A percentile compares a stretch with the other conserved stretches of the same genome.
Evolutionary conservation across 2,329 filamentous ascomycete species (phyloP).

Genomic region (Colletotrichum eremochloae): DNA sequence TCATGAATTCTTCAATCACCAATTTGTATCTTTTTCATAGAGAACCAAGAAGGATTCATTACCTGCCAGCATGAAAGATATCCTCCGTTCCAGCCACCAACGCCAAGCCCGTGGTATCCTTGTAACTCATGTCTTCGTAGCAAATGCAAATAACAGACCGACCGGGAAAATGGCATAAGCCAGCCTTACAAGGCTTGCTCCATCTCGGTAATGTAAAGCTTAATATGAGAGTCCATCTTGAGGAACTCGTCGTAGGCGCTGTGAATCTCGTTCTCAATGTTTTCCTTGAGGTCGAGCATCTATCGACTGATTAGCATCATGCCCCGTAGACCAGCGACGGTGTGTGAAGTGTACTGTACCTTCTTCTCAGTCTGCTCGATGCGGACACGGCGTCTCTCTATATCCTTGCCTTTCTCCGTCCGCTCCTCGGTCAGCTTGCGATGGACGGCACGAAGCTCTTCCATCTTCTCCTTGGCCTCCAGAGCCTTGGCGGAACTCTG

Average conservation of each 20-base stretch:
- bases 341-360: conserved; percentile 64
- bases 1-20: not conserved
- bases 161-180: conserved; percentile 1
- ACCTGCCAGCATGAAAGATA: not conserved
- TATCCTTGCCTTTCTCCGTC: conserved; percentile 87
- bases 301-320: conserved; percentile 55
- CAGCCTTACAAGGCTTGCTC: conserved; percentile 78
- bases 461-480: conserved; percentile 88
- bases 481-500: conserved; percentile 86
- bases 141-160: conserved; percentile 5
- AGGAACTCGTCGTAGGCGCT: conserved; percentile 93
- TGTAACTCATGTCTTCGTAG: conserved; percentile 40
- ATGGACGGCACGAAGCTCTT: conserved; percentile 85
- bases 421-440: conserved; percentile 86
- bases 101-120: conserved; percentile 58
- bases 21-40: not conserved
- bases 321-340: not conserved
- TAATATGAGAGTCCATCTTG: conserved; percentile 97
- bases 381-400: conserved; percentile 90
- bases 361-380: conserved; percentile 99
- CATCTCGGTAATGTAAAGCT: conserved; percentile 98
- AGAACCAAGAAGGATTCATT: not conserved
- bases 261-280: conserved; percentile 94
- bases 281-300: conserved; percentile 98
- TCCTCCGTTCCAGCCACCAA: conserved; percentile 48